Evolutionary conservation across 257 asterid species (phyloP).

Genomic region (Ligustrum vulgare): DNA sequence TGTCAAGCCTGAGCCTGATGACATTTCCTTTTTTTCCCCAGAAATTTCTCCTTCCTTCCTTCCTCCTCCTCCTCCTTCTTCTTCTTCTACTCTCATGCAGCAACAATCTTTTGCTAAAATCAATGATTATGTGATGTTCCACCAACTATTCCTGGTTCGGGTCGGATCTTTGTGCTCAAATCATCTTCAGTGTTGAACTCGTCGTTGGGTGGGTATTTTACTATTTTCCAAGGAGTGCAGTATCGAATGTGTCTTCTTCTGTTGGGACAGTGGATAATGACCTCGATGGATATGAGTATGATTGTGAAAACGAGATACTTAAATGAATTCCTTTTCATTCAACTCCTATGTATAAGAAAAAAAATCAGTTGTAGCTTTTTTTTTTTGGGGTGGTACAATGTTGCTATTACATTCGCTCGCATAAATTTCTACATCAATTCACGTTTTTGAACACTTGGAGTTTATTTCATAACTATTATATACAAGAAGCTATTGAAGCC

Average conservation of each 20-base stretch:
- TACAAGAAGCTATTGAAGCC: slow-evolving; percentile 50
- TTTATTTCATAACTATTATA: neutral
- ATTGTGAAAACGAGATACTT: slow-evolving; percentile 70
- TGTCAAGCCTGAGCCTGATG: slow-evolving; percentile 60
- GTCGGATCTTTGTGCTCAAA: slow-evolving; percentile 34
- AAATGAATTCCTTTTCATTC: neutral
- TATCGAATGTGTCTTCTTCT: slow-evolving; percentile 38
- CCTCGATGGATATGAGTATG: slow-evolving; percentile 59
- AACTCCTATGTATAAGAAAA: neutral
- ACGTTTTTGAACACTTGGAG: too few relatives aligned
- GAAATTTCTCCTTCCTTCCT: slow-evolving; percentile 59
- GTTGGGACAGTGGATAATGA: slow-evolving; percentile 50
- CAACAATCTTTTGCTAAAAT: slow-evolving; percentile 25
- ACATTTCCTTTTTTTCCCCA: slow-evolving; percentile 65
- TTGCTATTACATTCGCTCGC: neutral
- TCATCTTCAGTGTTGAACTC: slow-evolving; percentile 30
- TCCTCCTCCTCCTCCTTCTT: too few relatives aligned
- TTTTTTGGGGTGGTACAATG: neutral
- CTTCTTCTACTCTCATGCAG: slow-evolving; percentile 29
- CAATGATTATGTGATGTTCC: slow-evolving; percentile 1
- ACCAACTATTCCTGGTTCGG: slow-evolving; percentile 11
- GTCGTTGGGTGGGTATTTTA: slow-evolving; percentile 25
- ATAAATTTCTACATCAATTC: neutral
- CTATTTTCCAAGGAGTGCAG: slow-evolving; percentile 19
- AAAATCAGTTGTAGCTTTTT: neutral